Conservation (phyloP, 1,284 basidiomycete genomes). For the Tilletia caries region DNA sequence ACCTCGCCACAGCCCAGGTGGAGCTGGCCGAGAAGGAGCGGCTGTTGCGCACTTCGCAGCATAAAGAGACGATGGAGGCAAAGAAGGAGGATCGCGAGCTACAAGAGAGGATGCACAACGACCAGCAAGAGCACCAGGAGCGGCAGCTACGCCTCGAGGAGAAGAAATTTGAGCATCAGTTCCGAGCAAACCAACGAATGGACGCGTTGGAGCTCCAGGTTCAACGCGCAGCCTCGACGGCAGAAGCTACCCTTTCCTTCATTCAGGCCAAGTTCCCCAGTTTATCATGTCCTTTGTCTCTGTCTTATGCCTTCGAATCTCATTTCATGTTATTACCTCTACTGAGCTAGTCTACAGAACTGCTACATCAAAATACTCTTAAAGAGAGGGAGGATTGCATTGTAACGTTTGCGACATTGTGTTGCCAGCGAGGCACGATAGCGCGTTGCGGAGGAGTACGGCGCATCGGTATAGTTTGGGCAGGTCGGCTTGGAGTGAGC, state of each 20-base stretch:
- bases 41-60: neutral
- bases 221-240: neutral
- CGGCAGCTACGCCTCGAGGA: neutral
- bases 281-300: neutral
- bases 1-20: neutral
- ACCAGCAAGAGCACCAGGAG: neutral
- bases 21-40: neutral
- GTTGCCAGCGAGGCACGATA: neutral
- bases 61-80: neutral
- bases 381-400: neutral
- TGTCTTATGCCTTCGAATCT: neutral
- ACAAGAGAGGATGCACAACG: neutral
- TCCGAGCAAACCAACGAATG: neutral
- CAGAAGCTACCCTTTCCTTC: neutral
- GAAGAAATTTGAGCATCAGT: neutral
- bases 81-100: neutral
- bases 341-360: neutral
- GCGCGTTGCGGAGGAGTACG: neutral
- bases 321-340: neutral
- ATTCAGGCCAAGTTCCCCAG: neutral
- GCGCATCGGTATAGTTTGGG: neutral
- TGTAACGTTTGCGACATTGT: neutral
- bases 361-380: neutral
- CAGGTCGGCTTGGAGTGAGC: neutral
- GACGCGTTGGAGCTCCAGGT: neutral